Percentiles rank a stretch among this genome's conserved stretches.
These are phyloP conservation scores for Aspergillus chevalieri DNA, from an alignment of 2,329 filamentous ascomycete species.

Conservation along the genomic window DNA sequence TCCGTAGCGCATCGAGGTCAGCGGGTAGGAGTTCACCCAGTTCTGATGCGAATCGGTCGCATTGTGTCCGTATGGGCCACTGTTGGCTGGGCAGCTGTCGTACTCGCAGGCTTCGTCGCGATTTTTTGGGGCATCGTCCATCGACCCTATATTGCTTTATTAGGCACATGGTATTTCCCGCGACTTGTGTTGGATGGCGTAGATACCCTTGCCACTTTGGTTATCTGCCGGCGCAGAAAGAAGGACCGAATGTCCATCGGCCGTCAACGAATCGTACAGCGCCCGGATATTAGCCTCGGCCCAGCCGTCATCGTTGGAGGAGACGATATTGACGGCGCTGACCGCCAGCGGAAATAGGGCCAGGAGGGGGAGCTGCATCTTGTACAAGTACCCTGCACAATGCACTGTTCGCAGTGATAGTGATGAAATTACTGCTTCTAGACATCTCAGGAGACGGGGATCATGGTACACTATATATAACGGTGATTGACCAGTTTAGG, in stretches of 20 bases:
- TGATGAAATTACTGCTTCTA: not conserved
- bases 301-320: constrained; percentile 69
- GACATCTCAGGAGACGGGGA: not conserved
- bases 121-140: constrained; percentile 42
- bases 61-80: constrained; percentile 54
- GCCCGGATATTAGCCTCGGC: constrained; percentile 61
- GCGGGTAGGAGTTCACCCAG: constrained; percentile 67
- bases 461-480: not conserved
- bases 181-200: not conserved
- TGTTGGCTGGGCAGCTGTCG: constrained; percentile 54
- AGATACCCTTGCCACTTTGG: constrained; percentile 55
- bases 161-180: not conserved
- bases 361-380: constrained; percentile 1
- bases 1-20: constrained; percentile 58
- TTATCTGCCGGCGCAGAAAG: constrained; percentile 63
- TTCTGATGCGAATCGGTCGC: constrained; percentile 53
- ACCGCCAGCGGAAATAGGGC: constrained; percentile 16
- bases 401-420: not conserved
- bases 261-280: constrained; percentile 51
- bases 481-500: not conserved
- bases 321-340: constrained; percentile 50
- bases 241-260: constrained; percentile 55
- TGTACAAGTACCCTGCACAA: not conserved
- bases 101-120: constrained; percentile 54
- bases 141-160: constrained; percentile 42